Evolutionary conservation across 2,329 filamentous ascomycete genomes (phyloP), one percentile per base, ranked within the genome.

Genomic region (Chaetoscypha palmicola): DNA sequence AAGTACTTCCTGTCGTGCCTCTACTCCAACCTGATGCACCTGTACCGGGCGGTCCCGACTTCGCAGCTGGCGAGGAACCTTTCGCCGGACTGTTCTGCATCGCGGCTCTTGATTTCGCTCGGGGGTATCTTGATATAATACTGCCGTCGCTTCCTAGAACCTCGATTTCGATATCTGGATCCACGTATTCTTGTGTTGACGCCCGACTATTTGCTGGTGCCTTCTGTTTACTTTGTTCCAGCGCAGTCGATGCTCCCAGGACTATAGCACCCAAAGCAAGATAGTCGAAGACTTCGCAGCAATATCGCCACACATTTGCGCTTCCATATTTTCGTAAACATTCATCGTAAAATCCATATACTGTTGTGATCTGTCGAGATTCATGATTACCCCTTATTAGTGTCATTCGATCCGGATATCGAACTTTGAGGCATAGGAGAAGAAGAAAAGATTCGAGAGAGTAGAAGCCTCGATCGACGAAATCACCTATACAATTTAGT

Each of bases 301-400:
- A 98, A 62, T 96, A 91, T 43, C 87, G 77, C 91, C 91, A 97
- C 1, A 97, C 91, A 58, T 96, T 97, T 28, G 91, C 90, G 61
- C 85, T 94, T 48, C 91, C 91, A 61, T 97, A 97, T 68, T 97
- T 97, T 42, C 91, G 77, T 51, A 96, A 73, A 60, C 91, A 97
- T 68, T 97, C 91, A 61, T 97, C 91, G 69, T 97, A 97, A 70
- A 97, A 97, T 50, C 91, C 91, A 64, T 97, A 97, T 11, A 97
- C 91, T 4, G 88, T 94, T 17, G 91, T 97, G 54, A 97, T 97
- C 65, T 97, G 91, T 47, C 91, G 81, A 34, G 90, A 96, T 67
- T 97, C 91, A 70, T 95, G 89, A 64, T 95, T 95, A 52, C 91
- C 91, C 52, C 91, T 79, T 60, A 97, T 95, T 32, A 97, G 76